A percentile compares a stretch with the other conserved stretches of the same genome.
phyloP scores from a whole-genome alignment of 192 early-diverging fungal species.

The Coemansia sp. region DNA sequence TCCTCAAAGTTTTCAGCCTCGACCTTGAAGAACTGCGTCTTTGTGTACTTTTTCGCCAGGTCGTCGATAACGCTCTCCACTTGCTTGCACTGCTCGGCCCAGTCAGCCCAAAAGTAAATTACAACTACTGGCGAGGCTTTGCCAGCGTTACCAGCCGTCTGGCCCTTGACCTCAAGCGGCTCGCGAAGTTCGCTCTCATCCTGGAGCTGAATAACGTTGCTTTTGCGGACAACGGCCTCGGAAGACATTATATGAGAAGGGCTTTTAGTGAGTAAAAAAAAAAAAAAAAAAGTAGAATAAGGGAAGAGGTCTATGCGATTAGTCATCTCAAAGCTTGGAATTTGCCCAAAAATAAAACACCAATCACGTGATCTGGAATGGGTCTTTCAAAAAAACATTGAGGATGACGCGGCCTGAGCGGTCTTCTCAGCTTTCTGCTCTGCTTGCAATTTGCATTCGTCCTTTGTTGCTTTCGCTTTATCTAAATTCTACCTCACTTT shows the following conservation, averaged over 20 bases:
- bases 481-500: slow-evolving; percentile 2
- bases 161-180: slow-evolving; percentile 22
- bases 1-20: slow-evolving; percentile 93
- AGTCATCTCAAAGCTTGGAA: not conserved
- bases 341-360: not conserved
- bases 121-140: slow-evolving; percentile 35
- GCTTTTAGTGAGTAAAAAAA: no score
- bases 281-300: not conserved
- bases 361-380: not conserved
- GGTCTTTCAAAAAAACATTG: not conserved
- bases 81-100: slow-evolving; percentile 88
- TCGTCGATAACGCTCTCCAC: slow-evolving; percentile 93
- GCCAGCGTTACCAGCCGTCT: not conserved
- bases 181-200: slow-evolving; percentile 42
- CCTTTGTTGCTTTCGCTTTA: not conserved
- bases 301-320: not conserved
- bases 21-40: slow-evolving; percentile 80
- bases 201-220: slow-evolving; percentile 38
- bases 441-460: not conserved
- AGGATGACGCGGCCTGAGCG: not conserved
- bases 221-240: not conserved
- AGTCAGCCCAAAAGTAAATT: slow-evolving; percentile 92
- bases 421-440: not conserved
- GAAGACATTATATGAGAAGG: slow-evolving; percentile 10
- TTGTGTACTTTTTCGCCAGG: slow-evolving; percentile 76